Evolutionary conservation across 257 asterid genomes (phyloP), one percentile per base, ranked within the genome.

Genomic region (Handroanthus guayacan): DNA sequence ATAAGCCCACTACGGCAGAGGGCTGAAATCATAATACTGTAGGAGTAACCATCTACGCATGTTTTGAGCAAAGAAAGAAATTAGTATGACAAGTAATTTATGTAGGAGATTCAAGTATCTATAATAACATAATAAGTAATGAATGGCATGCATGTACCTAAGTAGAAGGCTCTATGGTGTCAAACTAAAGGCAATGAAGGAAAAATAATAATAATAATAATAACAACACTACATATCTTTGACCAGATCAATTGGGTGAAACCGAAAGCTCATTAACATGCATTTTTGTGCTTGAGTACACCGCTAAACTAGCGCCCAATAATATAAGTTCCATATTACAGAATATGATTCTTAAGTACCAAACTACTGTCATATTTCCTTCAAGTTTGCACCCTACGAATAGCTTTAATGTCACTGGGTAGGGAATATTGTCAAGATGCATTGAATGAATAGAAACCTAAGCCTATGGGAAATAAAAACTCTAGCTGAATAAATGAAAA

Each of bases 21-120:
- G 75, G 98, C 97, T 44, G 98, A 85, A 78, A 95, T 95, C 99
- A 95, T 92, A 63, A 95, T 95, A 80, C 97, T 92, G 84, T 95
- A 89, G 89, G 94, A 91, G 85, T 86, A 95, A 67, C 99, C 99
- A 63, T 89, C 99, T 95, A 82, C 86, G 80, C 48, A 71, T 64
- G 72, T 70, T 60, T 81, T 67, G 68, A 74, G 80, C 58, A 70
- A 67, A 67, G 50, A 79, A 68, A 67, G 74, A 25, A 52, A 73
- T 78, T 66, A 77, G 82, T 34, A 65, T 16, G 79, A 58, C 62
- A 68, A 75, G 57, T 36, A 70, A 71, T 62, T 69, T 65, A 18
- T 18, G 16, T 48, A 70, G 31, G 20, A 57, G 60, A 72, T 54
- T 54, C 52, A 60, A 56, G 73, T 39, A 66, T 60, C 51, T 52